A percentile compares a stretch with the other conserved stretches of the same genome.
Conservation (phyloP, 2,329 filamentous ascomycete species). For the Penicillium crustosum region DNA sequence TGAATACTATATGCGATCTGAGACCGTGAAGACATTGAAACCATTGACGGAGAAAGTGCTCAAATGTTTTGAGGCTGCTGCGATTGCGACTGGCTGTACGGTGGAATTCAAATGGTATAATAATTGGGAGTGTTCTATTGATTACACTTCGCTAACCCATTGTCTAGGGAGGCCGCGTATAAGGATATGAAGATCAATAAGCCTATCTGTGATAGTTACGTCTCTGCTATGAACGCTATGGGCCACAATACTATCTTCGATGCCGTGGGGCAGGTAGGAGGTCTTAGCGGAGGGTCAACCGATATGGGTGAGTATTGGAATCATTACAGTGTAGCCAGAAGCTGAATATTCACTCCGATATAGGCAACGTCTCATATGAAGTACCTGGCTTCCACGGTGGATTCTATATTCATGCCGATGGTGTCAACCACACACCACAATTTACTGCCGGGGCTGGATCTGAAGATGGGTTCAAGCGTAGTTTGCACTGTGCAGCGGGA, state of each 20-base stretch:
- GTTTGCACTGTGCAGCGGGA: conserved; percentile 18
- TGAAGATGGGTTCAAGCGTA: conserved; percentile 13
- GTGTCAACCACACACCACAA: conserved; percentile 19
- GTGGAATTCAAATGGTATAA: conserved; percentile 31
- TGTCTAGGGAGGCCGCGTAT: conserved; percentile 29
- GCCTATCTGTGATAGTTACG: conserved; percentile 33
- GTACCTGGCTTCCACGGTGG: conserved; percentile 23
- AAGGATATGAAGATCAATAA: conserved; percentile 32
- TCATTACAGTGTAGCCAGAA: not conserved
- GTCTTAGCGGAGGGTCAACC: conserved; percentile 27
- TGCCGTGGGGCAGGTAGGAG: conserved; percentile 17
- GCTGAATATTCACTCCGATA: not conserved
- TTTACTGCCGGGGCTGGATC: conserved; percentile 20
- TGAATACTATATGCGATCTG: conserved; percentile 47
- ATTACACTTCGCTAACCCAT: not conserved
- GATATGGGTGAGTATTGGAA: conserved; percentile 27
- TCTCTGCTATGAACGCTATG: conserved; percentile 31
- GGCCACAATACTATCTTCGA: conserved; percentile 27
- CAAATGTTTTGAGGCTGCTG: conserved; percentile 36
- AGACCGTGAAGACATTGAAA: conserved; percentile 40
- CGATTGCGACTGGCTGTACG: conserved; percentile 33
- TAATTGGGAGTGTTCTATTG: not conserved
- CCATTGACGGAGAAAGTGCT: conserved; percentile 28
- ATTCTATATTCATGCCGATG: conserved; percentile 18
- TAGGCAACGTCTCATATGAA: conserved; percentile 20